phyloP scores from a whole-genome alignment of 495 filamentous ascomycete species.

The Podospora tetraspora region DNA sequence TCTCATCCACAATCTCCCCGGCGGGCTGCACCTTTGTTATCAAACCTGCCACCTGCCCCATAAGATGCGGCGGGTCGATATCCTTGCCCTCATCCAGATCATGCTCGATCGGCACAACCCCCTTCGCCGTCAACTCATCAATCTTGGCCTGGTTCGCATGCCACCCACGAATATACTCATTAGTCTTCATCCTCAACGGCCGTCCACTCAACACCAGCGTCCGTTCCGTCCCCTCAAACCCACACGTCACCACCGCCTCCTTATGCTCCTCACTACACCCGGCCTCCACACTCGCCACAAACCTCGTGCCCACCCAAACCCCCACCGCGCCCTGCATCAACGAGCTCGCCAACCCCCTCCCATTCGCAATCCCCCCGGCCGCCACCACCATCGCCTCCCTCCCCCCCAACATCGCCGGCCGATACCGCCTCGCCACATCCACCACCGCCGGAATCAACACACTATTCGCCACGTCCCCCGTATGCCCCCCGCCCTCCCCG shows the following conservation, averaged over 20 bases:
- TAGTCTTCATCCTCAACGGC: slow-evolving; percentile 72
- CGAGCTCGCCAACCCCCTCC: slow-evolving; percentile 61
- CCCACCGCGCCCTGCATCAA: slow-evolving; percentile 70
- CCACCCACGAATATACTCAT: slow-evolving; percentile 77
- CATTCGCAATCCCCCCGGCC: slow-evolving; percentile 69
- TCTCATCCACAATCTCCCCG: slow-evolving; percentile 72
- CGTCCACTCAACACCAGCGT: slow-evolving; percentile 76
- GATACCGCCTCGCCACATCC: slow-evolving; percentile 62
- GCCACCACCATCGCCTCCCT: slow-evolving; percentile 63
- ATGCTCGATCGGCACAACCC: slow-evolving; percentile 70
- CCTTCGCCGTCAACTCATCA: slow-evolving; percentile 61
- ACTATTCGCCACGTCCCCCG: slow-evolving; percentile 66
- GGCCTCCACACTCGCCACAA: slow-evolving; percentile 74
- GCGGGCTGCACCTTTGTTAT: slow-evolving; percentile 74
- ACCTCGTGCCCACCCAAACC: slow-evolving; percentile 82
- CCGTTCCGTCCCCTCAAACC: slow-evolving; percentile 66
- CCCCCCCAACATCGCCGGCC: slow-evolving; percentile 42
- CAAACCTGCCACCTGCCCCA: slow-evolving; percentile 86
- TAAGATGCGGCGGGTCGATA: slow-evolving; percentile 76
- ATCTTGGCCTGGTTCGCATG: slow-evolving; percentile 68
- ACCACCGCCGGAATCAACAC: slow-evolving; percentile 71
- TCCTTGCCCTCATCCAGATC: slow-evolving; percentile 73
- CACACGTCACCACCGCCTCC: slow-evolving; percentile 67
- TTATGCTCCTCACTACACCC: slow-evolving; percentile 75
- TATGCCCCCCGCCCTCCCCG: slow-evolving; percentile 75